Evolutionary conservation across 495 filamentous ascomycete species (phyloP), one percentile per base, ranked within the genome.

Genomic region (Parachaetomium inaequale): DNA sequence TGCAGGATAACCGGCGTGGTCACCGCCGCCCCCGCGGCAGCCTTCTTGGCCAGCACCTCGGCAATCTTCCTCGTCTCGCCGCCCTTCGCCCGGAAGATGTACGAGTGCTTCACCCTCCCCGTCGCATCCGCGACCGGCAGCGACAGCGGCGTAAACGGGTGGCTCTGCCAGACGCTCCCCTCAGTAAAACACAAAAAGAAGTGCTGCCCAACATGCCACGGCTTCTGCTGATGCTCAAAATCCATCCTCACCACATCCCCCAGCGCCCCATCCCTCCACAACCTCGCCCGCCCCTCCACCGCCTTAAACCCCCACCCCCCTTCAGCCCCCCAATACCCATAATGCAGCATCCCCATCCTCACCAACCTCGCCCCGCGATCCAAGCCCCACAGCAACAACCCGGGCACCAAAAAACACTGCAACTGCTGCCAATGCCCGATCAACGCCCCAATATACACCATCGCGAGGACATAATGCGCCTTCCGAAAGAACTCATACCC

Each of bases 401-500:
- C 81, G 1, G 87, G 81, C 50, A 88, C 79, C 68, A 90, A 70
- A 69, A 85, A 89, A 64, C 84, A 86, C 40, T 79, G 76, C 36
- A 88, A 72, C 45, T 83, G 68, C 10, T 75, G 70, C 87, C 86
- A 90, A 62, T 90, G 86, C 8, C 80, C 86, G 80, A 85, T 88
- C 68, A 85, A 84, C 32, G 85, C 85, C 0, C 85, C 86, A 31
- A 88, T 77, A 66, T 87, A 89, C 19, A 88, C 70, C 73, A 85
- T 80, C 0, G 87, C 87, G 14, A 88, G 65, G 12, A 87, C 71
- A 64, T 87, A 85, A 67, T 88, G 86, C 3, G 78, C 67, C 62
- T 88, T 87, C 12, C 84, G 75, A 72, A 88, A 90, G 64, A 84
- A 78, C 64, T 88, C 86, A 68, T 89, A 87, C 4, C 87, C 87